Evolutionary conservation across 257 asterid genomes (phyloP), one percentile per base, ranked within the genome.

Genomic region (Sherardia arvensis): DNA sequence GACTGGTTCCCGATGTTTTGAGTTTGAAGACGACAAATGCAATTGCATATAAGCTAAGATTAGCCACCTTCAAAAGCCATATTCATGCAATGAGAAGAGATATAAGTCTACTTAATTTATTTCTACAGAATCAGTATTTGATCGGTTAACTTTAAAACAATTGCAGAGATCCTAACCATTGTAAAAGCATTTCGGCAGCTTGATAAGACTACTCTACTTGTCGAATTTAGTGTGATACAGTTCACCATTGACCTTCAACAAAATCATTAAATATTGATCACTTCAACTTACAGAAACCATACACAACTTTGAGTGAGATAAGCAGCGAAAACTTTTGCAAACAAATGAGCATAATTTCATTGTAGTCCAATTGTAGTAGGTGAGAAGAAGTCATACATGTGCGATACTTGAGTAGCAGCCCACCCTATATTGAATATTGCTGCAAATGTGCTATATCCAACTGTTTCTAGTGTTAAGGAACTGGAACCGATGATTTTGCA

Each of bases 351-450:
- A 5, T 36, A 23, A 6, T 38, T 14, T 0, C 5, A 5, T 12
- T 3, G 6, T 23, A 23, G 20, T 40, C 9, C 57, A 1, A 7
- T 3, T 5, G 9, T 15, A 45, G 8, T 38, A 1, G 28, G 27
- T 27, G 43, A 45, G 67, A 54, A 56, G 49, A 66, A 66, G 66
- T 30, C 47, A 67, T 86, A 91, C 98, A 91, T 88, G 83, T 91
- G 98, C 14, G 98, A 88, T 33, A 91, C 96, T 84, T 91, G 96
- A 68, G 98, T 86, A 65, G 96, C 96, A 59, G 98, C 98, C 98
- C 98, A 88, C 55, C 98, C 98, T 5, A 91, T 62, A 65, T 88
- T 88, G 80, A 88, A 91, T 71, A 88, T 65, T 59, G 96, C 96
- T 34, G 96, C 96, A 63, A 91, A 91, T 66, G 79, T 56, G 76